These are phyloP conservation scores for Eutrema salsugineum DNA, from an alignment of 441 rosid genomes.

Conservation along the genomic window DNA sequence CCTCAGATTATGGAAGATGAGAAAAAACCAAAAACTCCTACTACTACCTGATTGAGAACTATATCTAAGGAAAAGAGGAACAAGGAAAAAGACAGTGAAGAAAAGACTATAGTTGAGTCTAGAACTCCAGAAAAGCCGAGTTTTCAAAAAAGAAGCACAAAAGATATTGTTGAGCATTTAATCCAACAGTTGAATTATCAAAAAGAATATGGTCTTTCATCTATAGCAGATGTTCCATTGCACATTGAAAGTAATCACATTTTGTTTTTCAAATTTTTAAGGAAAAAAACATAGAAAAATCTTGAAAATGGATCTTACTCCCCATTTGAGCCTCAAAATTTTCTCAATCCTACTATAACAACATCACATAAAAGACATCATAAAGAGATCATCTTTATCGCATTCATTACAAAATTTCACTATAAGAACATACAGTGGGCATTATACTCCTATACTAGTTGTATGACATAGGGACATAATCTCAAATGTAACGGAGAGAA, in stretches of 20 bases:
- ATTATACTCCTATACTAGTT: too few relatives aligned
- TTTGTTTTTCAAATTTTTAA: neutral
- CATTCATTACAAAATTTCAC: too few relatives aligned
- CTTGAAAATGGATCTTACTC: too few relatives aligned
- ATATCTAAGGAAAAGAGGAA: neutral
- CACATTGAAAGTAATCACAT: slow-evolving; percentile 16
- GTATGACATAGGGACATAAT: too few relatives aligned
- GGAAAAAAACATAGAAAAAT: too few relatives aligned
- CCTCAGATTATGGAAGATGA: slow-evolving; percentile 22
- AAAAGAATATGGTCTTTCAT: slow-evolving; percentile 1
- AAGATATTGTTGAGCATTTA: neutral
- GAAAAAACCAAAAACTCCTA: neutral
- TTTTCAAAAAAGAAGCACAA: slow-evolving; percentile 1
- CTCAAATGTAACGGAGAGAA: too few relatives aligned
- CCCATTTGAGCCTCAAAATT: too few relatives aligned
- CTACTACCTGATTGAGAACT: slow-evolving; percentile 4
- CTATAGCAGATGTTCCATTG: slow-evolving; percentile 24
- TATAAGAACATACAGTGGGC: too few relatives aligned
- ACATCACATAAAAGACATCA: too few relatives aligned
- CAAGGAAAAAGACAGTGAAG: neutral
- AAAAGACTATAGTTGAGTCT: neutral
- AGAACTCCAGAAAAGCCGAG: slow-evolving; percentile 11
- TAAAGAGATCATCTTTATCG: too few relatives aligned
- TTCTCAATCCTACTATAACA: too few relatives aligned
- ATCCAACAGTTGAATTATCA: slow-evolving; percentile 7